Evolutionary conservation across 805 yeast species (phyloP).

Genomic region (Metschnikowia shivogae): DNA sequence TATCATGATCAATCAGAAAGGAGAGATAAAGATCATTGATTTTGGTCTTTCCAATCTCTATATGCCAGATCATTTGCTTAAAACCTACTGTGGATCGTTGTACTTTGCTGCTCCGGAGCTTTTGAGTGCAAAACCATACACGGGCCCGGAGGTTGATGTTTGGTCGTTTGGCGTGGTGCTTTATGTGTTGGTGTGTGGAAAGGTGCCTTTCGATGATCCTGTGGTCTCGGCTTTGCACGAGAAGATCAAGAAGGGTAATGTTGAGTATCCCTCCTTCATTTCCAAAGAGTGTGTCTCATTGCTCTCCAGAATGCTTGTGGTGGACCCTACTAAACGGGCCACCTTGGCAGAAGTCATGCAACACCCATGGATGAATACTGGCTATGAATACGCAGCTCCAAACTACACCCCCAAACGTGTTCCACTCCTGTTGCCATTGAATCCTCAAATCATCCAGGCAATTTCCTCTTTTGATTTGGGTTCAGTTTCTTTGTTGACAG

Average conservation of each 20-base stretch:
- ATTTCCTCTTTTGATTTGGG: slow-evolving; percentile 81
- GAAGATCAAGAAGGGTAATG: slow-evolving; percentile 86
- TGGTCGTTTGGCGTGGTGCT: slow-evolving; percentile 98
- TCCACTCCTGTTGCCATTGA: slow-evolving; percentile 70
- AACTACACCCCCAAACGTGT: slow-evolving; percentile 71
- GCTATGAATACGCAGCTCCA: slow-evolving; percentile 70
- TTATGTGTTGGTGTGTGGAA: slow-evolving; percentile 94
- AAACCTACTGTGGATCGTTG: slow-evolving; percentile 94
- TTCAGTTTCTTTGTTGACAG: slow-evolving; percentile 51
- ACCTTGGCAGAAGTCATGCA: slow-evolving; percentile 68
- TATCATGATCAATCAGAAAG: slow-evolving; percentile 87
- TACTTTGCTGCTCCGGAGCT: slow-evolving; percentile 99
- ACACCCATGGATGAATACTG: slow-evolving; percentile 95
- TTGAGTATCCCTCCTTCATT: slow-evolving; percentile 82
- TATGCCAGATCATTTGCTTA: slow-evolving; percentile 64
- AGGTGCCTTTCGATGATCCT: slow-evolving; percentile 96
- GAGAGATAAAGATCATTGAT: slow-evolving; percentile 93
- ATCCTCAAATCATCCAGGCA: slow-evolving; percentile 61
- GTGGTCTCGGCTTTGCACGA: slow-evolving; percentile 88
- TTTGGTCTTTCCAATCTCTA: slow-evolving; percentile 91
- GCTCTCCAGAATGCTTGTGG: slow-evolving; percentile 85
- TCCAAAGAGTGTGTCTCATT: slow-evolving; percentile 78
- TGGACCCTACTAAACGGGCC: slow-evolving; percentile 80
- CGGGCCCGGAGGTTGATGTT: slow-evolving; percentile 96
- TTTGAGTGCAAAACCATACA: slow-evolving; percentile 84